Conservation (phyloP, 2,329 filamentous ascomycete genomes). For the Apiospora malaysiana region DNA sequence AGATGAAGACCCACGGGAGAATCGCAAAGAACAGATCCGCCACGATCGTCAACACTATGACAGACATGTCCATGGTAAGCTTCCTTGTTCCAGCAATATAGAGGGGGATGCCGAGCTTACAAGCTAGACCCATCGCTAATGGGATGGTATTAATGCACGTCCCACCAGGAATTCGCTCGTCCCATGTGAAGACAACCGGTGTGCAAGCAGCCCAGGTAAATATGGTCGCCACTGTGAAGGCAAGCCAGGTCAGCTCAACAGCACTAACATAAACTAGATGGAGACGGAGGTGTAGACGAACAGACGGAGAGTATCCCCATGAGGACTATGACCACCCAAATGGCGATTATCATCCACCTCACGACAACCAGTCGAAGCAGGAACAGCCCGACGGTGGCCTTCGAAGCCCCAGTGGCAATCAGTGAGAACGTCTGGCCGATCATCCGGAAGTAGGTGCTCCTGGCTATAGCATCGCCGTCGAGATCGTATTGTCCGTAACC, state of each 20-base stretch:
- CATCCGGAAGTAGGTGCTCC: constrained; percentile 39
- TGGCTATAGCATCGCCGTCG: constrained; percentile 33
- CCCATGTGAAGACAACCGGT: constrained; percentile 27
- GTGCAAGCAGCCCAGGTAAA: constrained; percentile 29
- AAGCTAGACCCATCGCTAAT: constrained; percentile 22
- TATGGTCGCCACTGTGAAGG: constrained; percentile 22
- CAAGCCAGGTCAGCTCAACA: background rate
- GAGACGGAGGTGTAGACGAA: background rate
- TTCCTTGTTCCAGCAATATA: fast-evolving
- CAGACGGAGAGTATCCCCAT: constrained; percentile 22
- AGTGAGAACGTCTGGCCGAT: constrained; percentile 45
- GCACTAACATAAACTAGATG: too few relatives aligned
- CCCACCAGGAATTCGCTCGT: constrained; percentile 27
- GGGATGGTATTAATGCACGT: constrained; percentile 25
- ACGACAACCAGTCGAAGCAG: constrained; percentile 43
- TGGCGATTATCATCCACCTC: constrained; percentile 42
- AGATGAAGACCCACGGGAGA: constrained; percentile 28
- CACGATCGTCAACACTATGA: constrained; percentile 23
- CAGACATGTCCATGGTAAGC: background rate
- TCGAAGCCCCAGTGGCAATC: constrained; percentile 46
- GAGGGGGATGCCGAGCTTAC: constrained; percentile 3
- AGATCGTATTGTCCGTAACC: constrained; percentile 43
- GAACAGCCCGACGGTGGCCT: constrained; percentile 46
- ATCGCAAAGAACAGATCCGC: constrained; percentile 28
- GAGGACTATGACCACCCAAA: constrained; percentile 40